Conservation (phyloP, 2,329 filamentous ascomycete genomes). For the Pseudogymnoascus sp. region DNA sequence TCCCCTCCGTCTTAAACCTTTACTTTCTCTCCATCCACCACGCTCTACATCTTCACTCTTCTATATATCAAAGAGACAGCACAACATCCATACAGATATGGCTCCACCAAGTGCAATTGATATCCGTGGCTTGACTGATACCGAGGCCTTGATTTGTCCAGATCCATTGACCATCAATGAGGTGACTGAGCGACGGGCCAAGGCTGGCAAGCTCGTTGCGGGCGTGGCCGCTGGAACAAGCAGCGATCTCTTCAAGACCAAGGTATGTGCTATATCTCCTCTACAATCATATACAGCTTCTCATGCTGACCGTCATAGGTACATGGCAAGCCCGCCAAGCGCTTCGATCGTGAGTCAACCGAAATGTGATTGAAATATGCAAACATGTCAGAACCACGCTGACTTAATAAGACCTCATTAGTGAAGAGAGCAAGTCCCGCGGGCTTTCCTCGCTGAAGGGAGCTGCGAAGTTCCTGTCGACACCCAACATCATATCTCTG, state of each 20-base stretch:
- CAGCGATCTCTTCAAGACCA: conserved; percentile 76
- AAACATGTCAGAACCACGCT: conserved; percentile 13
- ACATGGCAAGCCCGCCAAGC: conserved; percentile 62
- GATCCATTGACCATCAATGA: conserved; percentile 52
- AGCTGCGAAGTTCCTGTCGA: conserved; percentile 70
- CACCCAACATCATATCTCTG: conserved; percentile 76
- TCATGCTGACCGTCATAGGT: conserved; percentile 32
- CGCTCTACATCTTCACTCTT: neutral
- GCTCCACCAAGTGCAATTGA: conserved; percentile 21
- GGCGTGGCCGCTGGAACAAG: conserved; percentile 68
- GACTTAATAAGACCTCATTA: conserved; percentile 41
- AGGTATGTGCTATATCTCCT: conserved; percentile 37
- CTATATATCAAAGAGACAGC: neutral
- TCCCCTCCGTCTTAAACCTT: neutral
- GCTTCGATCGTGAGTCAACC: conserved; percentile 68
- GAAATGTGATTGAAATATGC: neutral
- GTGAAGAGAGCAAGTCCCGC: conserved; percentile 49
- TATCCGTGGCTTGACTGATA: conserved; percentile 36
- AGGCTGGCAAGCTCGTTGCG: conserved; percentile 62
- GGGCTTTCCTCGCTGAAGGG: conserved; percentile 69
- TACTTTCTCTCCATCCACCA: neutral
- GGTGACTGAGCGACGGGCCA: conserved; percentile 58
- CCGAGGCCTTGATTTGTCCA: conserved; percentile 25
- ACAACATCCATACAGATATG: neutral
- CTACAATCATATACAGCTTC: conserved; percentile 16